Conservation (phyloP, 1,284 basidiomycete species). For the Boletus calvinii region DNA sequence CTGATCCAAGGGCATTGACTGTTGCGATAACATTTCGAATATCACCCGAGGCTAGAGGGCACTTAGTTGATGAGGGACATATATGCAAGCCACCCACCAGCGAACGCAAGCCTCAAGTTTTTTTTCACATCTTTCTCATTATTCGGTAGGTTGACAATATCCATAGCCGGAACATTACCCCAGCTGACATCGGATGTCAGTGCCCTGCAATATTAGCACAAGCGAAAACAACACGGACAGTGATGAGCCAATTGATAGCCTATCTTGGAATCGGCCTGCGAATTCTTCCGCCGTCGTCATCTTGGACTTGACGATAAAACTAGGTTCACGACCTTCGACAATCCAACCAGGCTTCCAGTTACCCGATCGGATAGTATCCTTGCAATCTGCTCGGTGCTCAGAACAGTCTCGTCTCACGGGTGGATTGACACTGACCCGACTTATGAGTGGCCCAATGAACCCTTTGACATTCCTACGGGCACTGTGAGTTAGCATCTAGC, state of each 20-base stretch:
- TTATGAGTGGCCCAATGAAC: slow-evolving; percentile 28
- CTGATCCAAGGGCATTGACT: slow-evolving; percentile 25
- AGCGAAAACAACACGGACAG: slow-evolving; percentile 18
- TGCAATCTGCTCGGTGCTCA: slow-evolving; percentile 24
- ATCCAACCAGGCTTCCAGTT: slow-evolving; percentile 29
- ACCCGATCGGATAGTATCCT: slow-evolving; percentile 20
- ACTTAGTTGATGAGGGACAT: slow-evolving; percentile 4
- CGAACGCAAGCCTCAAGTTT: slow-evolving; percentile 36
- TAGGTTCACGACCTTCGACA: slow-evolving; percentile 21
- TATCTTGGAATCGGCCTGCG: slow-evolving; percentile 4
- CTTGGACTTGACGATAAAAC: slow-evolving; percentile 15
- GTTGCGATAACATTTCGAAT: slow-evolving; percentile 28
- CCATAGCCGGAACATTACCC: slow-evolving; percentile 33
- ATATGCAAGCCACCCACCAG: slow-evolving; percentile 24
- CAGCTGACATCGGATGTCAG: slow-evolving; percentile 14
- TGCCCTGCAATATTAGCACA: not conserved
- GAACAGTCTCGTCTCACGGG: not conserved
- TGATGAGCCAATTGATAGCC: slow-evolving; percentile 21
- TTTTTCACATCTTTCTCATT: slow-evolving; percentile 35
- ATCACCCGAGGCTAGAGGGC: slow-evolving; percentile 25
- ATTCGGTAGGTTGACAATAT: slow-evolving; percentile 42
- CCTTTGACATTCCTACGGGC: slow-evolving; percentile 26
- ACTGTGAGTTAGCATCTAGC: not conserved
- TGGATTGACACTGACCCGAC: slow-evolving; percentile 14
- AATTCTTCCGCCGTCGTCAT: slow-evolving; percentile 14